Conservation (phyloP, 495 filamentous ascomycete genomes). For the Lichina pygmaea region DNA sequence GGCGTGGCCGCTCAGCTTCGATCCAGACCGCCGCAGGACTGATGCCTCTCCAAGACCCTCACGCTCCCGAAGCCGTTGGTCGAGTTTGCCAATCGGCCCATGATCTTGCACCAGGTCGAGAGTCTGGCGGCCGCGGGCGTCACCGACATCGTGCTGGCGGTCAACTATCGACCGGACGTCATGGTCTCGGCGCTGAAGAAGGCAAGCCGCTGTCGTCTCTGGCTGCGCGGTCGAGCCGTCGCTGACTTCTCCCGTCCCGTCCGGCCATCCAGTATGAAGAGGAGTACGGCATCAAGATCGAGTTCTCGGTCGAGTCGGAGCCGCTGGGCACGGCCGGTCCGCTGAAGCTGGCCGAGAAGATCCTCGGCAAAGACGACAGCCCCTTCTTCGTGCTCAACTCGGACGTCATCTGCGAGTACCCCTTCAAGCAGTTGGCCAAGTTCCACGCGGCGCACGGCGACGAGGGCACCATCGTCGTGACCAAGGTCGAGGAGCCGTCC, state of each 20-base stretch:
- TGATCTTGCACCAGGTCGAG: constrained; percentile 97
- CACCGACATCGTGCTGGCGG: constrained; percentile 90
- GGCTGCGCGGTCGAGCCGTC: no score
- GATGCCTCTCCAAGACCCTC: constrained; percentile 35
- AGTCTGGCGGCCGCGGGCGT: constrained; percentile 84
- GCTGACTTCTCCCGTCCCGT: no score
- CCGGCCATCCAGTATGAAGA: constrained; percentile 43
- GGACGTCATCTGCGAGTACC: constrained; percentile 95
- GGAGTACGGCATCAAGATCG: constrained; percentile 76
- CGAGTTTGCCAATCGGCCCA: constrained; percentile 94
- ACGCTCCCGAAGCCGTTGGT: constrained; percentile 94
- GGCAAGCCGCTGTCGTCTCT: constrained; percentile 10
- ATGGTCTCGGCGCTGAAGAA: constrained; percentile 59
- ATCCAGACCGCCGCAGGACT: neutral
- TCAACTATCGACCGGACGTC: constrained; percentile 95
- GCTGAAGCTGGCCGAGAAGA: constrained; percentile 83
- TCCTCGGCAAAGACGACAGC: constrained; percentile 71
- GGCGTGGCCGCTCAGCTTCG: neutral
- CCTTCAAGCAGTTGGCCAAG: constrained; percentile 62
- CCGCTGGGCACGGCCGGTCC: constrained; percentile 90
- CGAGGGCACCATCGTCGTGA: constrained; percentile 96
- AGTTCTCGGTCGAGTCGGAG: constrained; percentile 88
- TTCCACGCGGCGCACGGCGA: constrained; percentile 84
- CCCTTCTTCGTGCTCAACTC: constrained; percentile 99
- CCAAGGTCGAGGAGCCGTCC: constrained; percentile 96